Evolutionary conservation across 2,329 filamentous ascomycete species (phyloP), one percentile per base, ranked within the genome.

Genomic region (Pseudopyrenochaeta lycopersici): DNA sequence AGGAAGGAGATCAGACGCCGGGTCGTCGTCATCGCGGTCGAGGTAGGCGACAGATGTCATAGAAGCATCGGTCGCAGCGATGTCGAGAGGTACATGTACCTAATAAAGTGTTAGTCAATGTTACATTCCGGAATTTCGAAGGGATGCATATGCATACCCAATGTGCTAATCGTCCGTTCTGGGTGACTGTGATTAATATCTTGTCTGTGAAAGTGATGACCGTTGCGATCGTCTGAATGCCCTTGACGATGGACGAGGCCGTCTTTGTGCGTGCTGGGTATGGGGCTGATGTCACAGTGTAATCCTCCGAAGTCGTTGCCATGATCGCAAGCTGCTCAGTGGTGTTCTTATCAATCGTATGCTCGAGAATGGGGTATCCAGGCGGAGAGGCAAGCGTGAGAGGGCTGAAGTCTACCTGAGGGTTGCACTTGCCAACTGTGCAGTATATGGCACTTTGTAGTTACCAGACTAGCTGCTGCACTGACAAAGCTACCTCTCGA

Each of bases 121-220:
- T 15, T 17, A n/a, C 5, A n/a, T 14, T 23, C 5, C 9, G 30
- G 27, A 11, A 31, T 14, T 10, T n/a, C 3, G 2, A 23, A 32
- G 32, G 29, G 40, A 38, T 7, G n/a, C 9, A 27, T 3, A 27
- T 15, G 72, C 79, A 48, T 81, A 97, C 92, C 95, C 95, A 99
- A 82, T 98, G 95, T 17, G 91, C 90, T 41, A 98, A 79, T 54
- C 89, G 85, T 6, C 93, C 94, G 56, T 89, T 85, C 78, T 98
- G 95, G 0, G 90, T 91, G 54, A 98, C 84, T 1, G 92, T 97
- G 58, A 99, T 81, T 66, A 99, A 79, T 66, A 99, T 92, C 77
- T 92, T 96, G 83, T 98, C 95, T 7, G 88, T 84, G 77, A 98
- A 98, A 66, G 83, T 86, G 48, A 92, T 81, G 10, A 84, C 83